Conservation (phyloP, 345 rosid genomes). For the Cardamine chenopodiifolia region DNA sequence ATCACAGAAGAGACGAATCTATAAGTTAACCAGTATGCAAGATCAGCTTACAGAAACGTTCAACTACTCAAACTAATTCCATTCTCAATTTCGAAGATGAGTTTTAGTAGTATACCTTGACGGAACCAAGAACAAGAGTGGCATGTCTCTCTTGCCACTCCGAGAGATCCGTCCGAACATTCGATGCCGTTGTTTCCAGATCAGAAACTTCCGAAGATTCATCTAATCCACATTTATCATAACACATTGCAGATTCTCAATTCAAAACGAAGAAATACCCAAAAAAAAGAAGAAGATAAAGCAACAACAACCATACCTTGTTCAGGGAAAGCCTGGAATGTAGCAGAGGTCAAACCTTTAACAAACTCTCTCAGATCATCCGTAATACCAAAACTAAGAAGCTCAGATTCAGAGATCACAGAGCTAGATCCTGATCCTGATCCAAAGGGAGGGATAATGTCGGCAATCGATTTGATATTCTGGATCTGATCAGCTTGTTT, state of each 20-base stretch:
- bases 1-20: neutral
- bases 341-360: constrained; percentile 69
- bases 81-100: too few relatives aligned
- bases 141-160: constrained; percentile 99
- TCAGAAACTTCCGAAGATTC: constrained; percentile 50
- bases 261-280: neutral
- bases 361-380: constrained; percentile 86
- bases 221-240: too few relatives aligned
- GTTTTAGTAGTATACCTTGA: too few relatives aligned
- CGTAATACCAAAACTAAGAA: constrained; percentile 72
- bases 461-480: constrained; percentile 69
- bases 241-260: constrained; percentile 6
- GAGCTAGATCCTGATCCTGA: constrained; percentile 43
- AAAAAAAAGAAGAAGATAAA: neutral
- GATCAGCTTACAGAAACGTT: too few relatives aligned
- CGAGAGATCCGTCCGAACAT: constrained; percentile 84
- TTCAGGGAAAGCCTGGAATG: constrained; percentile 81
- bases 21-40: too few relatives aligned
- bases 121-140: constrained; percentile 81
- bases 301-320: constrained; percentile 49
- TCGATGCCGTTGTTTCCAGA: constrained; percentile 50
- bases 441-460: constrained; percentile 65
- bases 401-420: constrained; percentile 54
- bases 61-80: neutral
- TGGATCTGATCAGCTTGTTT: constrained; percentile 93